phyloP scores from a whole-genome alignment of 805 yeast species.

The Metschnikowia shivogae region DNA sequence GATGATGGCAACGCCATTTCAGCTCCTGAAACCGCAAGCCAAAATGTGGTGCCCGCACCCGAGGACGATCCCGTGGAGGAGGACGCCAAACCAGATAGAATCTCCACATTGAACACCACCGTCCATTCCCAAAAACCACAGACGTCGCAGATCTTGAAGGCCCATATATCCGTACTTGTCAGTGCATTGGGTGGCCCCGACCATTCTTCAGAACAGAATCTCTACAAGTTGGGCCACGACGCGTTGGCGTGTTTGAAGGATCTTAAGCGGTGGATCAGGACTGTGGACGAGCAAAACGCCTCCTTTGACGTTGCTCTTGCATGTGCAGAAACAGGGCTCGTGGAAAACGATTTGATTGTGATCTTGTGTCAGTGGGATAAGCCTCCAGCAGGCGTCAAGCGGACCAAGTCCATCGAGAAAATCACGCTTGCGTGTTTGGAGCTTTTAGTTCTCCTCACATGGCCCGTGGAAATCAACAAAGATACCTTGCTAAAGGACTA shows the following conservation, averaged over 20 bases:
- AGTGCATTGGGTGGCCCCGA: constrained; percentile 92
- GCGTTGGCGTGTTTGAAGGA: constrained; percentile 84
- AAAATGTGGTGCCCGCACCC: background rate
- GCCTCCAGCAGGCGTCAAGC: constrained; percentile 23
- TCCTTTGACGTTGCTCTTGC: constrained; percentile 84
- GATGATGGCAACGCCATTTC: constrained; percentile 18
- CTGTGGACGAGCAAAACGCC: constrained; percentile 70
- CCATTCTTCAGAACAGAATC: constrained; percentile 49
- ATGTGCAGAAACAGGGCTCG: constrained; percentile 73
- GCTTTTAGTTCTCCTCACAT: constrained; percentile 74
- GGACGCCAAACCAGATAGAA: constrained; percentile 7
- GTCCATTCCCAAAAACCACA: constrained; percentile 32
- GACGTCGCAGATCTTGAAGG: constrained; percentile 46
- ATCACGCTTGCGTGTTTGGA: constrained; percentile 73
- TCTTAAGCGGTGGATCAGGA: constrained; percentile 79
- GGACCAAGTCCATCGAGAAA: constrained; percentile 41
- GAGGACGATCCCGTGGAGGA: constrained; percentile 16
- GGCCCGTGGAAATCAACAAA: constrained; percentile 72
- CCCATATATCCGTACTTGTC: constrained; percentile 76
- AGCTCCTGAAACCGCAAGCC: background rate
- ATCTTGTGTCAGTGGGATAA: constrained; percentile 73
- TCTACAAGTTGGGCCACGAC: constrained; percentile 82
- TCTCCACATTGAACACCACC: constrained; percentile 18
- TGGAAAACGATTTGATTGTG: constrained; percentile 66
- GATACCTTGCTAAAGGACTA: constrained; percentile 43